phyloP scores from a whole-genome alignment of 208 protist genomes.

The Borovskyia barvae region DNA sequence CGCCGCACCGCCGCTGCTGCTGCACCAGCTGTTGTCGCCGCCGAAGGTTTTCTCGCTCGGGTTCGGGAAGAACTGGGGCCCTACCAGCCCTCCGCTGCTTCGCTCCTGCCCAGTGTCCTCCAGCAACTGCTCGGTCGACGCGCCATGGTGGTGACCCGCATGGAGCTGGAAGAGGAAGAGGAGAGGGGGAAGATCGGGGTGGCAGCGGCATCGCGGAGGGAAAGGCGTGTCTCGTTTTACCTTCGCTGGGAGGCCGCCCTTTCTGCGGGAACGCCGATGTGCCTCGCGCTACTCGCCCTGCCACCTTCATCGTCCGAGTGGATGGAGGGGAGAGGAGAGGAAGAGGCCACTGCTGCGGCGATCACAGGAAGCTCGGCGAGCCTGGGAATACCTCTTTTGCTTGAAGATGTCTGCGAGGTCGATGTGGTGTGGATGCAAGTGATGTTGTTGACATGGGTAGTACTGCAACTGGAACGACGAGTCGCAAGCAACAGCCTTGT shows the following conservation, averaged over 20 bases:
- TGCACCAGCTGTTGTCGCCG: constrained; percentile 11
- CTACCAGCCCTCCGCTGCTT: constrained; percentile 14
- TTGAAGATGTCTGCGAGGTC: constrained; percentile 37
- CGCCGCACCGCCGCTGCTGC: background rate
- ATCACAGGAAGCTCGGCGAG: too few species aligned
- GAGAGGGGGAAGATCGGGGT: background rate
- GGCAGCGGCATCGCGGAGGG: background rate
- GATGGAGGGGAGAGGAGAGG: background rate
- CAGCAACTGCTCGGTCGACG: constrained; percentile 28
- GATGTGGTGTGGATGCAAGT: constrained; percentile 57
- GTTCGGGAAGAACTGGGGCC: constrained; percentile 38
- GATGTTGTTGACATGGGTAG: constrained; percentile 14
- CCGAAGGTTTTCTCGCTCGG: constrained; percentile 3
- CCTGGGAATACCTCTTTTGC: constrained; percentile 14
- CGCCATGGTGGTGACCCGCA: constrained; percentile 10
- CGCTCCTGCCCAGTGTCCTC: constrained; percentile 14
- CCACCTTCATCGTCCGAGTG: constrained; percentile 2
- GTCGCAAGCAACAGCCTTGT: constrained; percentile 44
- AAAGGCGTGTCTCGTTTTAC: background rate
- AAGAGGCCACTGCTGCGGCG: too few species aligned
- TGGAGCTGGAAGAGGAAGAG: constrained; percentile 11
- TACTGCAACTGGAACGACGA: constrained; percentile 39
- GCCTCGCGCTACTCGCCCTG: constrained; percentile 27
- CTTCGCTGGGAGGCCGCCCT: constrained; percentile 23
- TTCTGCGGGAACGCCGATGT: constrained; percentile 27